phyloP scores from a whole-genome alignment of 306 rosid species.

The Canavalia ensiformis region DNA sequence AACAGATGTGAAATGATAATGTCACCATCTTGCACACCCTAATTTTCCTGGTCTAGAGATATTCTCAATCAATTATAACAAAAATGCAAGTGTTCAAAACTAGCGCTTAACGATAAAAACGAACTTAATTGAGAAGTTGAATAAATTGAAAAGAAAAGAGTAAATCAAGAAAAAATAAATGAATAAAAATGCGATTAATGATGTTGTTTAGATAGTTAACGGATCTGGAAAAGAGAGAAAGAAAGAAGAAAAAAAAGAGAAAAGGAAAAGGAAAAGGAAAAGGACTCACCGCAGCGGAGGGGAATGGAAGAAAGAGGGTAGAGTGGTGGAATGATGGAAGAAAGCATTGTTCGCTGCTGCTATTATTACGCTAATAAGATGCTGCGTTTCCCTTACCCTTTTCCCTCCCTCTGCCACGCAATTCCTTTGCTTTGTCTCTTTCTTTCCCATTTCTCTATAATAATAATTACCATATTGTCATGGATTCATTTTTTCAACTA shows the following conservation, averaged over 20 bases:
- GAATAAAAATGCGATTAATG: background rate
- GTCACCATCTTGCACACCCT: background rate
- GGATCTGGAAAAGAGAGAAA: background rate
- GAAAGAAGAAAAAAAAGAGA: background rate
- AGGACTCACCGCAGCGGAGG: background rate
- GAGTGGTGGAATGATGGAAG: slow-evolving; percentile 8
- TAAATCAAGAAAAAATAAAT: background rate
- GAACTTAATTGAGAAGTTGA: background rate
- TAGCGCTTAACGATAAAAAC: background rate
- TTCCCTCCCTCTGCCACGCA: background rate
- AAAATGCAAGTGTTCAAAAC: background rate
- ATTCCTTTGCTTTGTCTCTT: background rate
- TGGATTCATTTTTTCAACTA: too few relatives aligned
- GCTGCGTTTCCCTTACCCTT: background rate
- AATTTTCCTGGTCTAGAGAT: background rate
- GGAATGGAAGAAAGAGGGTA: background rate
- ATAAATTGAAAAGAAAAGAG: background rate
- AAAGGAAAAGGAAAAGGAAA: background rate
- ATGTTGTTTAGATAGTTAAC: background rate
- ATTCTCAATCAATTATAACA: background rate
- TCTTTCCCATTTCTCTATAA: background rate
- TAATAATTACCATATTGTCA: too few relatives aligned
- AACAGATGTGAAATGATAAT: background rate
- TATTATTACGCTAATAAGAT: background rate
- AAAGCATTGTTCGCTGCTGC: background rate